phyloP scores from a whole-genome alignment of 2,329 filamentous ascomycete genomes.

The Sporothrix variecibatus region DNA sequence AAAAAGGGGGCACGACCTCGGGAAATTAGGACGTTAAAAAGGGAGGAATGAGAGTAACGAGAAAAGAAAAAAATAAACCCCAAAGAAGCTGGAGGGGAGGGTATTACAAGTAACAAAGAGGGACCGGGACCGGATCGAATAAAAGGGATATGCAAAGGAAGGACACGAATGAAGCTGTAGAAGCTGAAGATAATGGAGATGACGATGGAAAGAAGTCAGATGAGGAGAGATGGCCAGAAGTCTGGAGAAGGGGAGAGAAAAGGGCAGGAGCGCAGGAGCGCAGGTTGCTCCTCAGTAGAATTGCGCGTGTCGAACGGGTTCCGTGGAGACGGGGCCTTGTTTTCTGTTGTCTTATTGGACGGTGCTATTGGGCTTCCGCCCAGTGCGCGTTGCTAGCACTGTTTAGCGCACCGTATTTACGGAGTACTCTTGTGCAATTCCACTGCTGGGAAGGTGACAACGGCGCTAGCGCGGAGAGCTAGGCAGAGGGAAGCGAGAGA shows the following conservation, averaged over 20 bases:
- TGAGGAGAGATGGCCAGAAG: slow-evolving; percentile 17
- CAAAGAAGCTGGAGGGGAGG: slow-evolving; percentile 6
- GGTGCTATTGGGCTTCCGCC: slow-evolving; percentile 3
- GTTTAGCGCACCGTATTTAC: neutral
- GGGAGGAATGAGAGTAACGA: neutral
- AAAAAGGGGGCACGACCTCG: neutral
- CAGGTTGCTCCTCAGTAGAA: slow-evolving; percentile 5
- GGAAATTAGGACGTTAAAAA: neutral
- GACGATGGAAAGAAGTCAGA: slow-evolving; percentile 7
- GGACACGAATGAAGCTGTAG: slow-evolving; percentile 21
- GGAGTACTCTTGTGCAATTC: slow-evolving; percentile 4
- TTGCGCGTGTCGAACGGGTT: slow-evolving; percentile 13
- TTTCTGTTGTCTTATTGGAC: slow-evolving; percentile 15
- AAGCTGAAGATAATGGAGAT: slow-evolving; percentile 9
- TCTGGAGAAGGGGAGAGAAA: slow-evolving; percentile 15
- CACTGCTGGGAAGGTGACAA: neutral
- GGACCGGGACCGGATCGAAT: neutral
- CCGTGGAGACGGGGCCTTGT: slow-evolving; percentile 6
- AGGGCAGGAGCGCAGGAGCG: neutral
- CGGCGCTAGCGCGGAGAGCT: slow-evolving; percentile 15
- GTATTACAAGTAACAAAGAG: slow-evolving; percentile 10
- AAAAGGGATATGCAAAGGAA: slow-evolving; percentile 21
- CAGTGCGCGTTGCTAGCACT: slow-evolving; percentile 10
- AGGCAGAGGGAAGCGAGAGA: neutral
- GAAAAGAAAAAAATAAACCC: slow-evolving; percentile 10